Conservation (phyloP, 116 monocot genomes). For the Zostera marina region DNA sequence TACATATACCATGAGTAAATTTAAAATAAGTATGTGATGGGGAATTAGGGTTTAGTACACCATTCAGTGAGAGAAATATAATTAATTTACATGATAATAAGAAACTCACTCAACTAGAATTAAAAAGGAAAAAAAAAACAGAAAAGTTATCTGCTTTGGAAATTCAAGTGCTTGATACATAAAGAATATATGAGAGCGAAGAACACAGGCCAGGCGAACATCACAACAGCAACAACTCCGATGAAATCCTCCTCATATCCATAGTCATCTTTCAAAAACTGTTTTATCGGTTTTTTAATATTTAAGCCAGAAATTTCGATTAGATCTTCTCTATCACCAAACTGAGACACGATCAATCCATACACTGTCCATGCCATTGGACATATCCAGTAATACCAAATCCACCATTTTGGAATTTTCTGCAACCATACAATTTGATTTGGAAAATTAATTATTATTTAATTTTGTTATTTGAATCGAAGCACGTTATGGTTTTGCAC, state of each 20-base stretch:
- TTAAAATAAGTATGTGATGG: too few species aligned
- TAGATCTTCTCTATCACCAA: conserved; percentile 31
- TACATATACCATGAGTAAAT: too few species aligned
- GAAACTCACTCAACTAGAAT: too few species aligned
- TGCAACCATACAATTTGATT: conserved; percentile 13
- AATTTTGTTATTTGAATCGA: too few species aligned
- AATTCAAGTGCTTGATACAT: conserved; percentile 46
- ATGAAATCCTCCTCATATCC: conserved; percentile 38
- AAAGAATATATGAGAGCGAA: conserved; percentile 45
- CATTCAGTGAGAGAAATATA: too few species aligned
- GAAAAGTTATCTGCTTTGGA: conserved; percentile 37
- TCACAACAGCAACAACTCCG: conserved; percentile 25
- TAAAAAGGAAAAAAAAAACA: too few species aligned
- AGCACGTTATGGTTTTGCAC: too few species aligned
- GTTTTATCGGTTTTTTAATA: conserved; percentile 15
- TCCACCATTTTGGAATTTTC: conserved; percentile 80
- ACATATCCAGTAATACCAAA: conserved; percentile 78
- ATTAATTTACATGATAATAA: too few species aligned
- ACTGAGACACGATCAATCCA: conserved; percentile 51
- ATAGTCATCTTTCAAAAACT: conserved; percentile 28
- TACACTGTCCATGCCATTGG: conserved; percentile 70
- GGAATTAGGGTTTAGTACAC: too few species aligned
- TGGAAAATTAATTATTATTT: not conserved
- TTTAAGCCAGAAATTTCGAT: conserved; percentile 31
- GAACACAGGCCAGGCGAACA: conserved; percentile 37